Percentiles rank a stretch among this genome's conserved stretches.
These are phyloP conservation scores for Talaromyces sp. DNA, from an alignment of 2,329 filamentous ascomycete species.

Conservation along the genomic window DNA sequence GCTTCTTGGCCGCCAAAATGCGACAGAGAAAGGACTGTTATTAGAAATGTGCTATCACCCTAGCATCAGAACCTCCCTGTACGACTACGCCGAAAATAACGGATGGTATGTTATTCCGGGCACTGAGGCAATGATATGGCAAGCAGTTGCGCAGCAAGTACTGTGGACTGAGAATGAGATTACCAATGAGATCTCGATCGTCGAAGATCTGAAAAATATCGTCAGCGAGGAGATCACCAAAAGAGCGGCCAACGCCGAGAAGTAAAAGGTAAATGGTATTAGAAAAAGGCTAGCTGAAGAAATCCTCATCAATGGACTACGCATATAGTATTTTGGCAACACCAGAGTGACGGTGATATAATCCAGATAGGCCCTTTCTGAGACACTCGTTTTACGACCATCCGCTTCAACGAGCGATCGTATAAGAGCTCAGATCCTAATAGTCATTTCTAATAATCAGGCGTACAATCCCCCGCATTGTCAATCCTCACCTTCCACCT, in stretches of 20 bases:
- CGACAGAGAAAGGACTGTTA: slow-evolving; percentile 19
- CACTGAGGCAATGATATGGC: slow-evolving; percentile 23
- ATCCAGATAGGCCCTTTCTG: background rate
- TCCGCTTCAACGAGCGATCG: background rate
- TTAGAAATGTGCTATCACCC: slow-evolving; percentile 29
- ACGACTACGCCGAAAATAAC: slow-evolving; percentile 17
- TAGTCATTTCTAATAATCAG: too few relatives aligned
- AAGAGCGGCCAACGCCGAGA: background rate
- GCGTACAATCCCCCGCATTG: too few relatives aligned
- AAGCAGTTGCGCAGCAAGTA: slow-evolving; percentile 24
- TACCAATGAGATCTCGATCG: slow-evolving; percentile 13
- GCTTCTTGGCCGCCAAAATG: slow-evolving; percentile 9
- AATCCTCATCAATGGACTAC: background rate
- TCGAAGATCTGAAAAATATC: slow-evolving; percentile 19
- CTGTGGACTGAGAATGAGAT: slow-evolving; percentile 23
- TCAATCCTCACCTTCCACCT: background rate
- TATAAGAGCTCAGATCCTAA: background rate
- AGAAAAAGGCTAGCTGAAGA: too few relatives aligned
- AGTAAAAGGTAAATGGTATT: background rate
- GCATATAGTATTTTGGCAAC: background rate
- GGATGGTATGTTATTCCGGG: slow-evolving; percentile 24
- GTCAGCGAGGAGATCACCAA: slow-evolving; percentile 1
- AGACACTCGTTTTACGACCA: background rate
- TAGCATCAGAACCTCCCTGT: slow-evolving; percentile 20
- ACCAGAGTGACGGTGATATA: background rate